These are phyloP conservation scores for Lachancea lanzarotensis DNA, from an alignment of 805 yeast species.

Conservation along the genomic window DNA sequence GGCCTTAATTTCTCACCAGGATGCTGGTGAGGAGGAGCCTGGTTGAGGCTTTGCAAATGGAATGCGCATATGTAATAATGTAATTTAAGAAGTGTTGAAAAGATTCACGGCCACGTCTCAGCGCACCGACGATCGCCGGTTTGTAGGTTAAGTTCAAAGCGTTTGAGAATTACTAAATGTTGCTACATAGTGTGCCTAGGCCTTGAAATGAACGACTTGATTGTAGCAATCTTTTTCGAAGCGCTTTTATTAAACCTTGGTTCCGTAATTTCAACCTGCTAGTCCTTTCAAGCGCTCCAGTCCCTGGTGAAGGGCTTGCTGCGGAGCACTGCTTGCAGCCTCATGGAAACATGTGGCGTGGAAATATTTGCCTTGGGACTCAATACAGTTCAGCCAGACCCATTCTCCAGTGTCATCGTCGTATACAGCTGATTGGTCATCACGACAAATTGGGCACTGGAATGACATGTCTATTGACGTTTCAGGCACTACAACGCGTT, in stretches of 20 bases:
- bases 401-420: slow-evolving; percentile 73
- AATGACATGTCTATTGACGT: slow-evolving; percentile 50
- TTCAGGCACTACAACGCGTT: slow-evolving; percentile 61
- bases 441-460: slow-evolving; percentile 67
- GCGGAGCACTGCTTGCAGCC: slow-evolving; percentile 31
- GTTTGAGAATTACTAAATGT: too few relatives aligned
- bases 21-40: not conserved
- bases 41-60: too few relatives aligned
- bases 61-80: too few relatives aligned
- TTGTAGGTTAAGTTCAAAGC: too few relatives aligned
- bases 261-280: not conserved
- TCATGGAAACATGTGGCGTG: slow-evolving; percentile 70
- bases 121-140: too few relatives aligned
- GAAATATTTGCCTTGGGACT: slow-evolving; percentile 43
- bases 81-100: too few relatives aligned
- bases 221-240: too few relatives aligned
- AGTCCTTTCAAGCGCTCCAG: slow-evolving; percentile 20
- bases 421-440: slow-evolving; percentile 55
- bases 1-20: not conserved
- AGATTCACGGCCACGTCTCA: too few relatives aligned
- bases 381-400: slow-evolving; percentile 69
- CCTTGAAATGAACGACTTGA: too few relatives aligned
- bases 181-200: too few relatives aligned
- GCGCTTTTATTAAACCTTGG: not conserved
- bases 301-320: slow-evolving; percentile 16